Evolutionary conservation across 1,139 yeast species (phyloP).

Genomic region (Blastobotrys capitulatus): DNA sequence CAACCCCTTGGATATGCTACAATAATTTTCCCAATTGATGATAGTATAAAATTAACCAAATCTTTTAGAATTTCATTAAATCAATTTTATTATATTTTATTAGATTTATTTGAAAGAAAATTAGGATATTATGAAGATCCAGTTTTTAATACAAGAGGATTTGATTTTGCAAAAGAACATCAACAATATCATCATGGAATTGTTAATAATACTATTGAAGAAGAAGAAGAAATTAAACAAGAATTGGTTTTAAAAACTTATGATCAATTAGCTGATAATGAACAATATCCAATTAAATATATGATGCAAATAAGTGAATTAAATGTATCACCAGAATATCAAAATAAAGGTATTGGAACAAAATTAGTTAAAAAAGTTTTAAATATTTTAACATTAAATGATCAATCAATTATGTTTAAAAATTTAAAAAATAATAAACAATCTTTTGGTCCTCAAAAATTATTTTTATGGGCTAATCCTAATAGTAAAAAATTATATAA

Average conservation of each 20-base stretch:
- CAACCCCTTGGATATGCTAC: conserved; percentile 1
- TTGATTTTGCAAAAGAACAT: background rate
- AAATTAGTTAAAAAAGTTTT: background rate
- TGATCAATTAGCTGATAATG: background rate
- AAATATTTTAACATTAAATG: background rate
- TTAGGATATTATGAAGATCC: conserved; percentile 5
- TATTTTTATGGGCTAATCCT: conserved; percentile 3
- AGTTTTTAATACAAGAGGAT: conserved; percentile 3
- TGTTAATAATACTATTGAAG: background rate
- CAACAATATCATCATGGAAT: conserved; percentile 2
- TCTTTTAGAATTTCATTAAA: background rate
- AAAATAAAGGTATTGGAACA: conserved; percentile 3
- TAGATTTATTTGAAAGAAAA: conserved; percentile 2
- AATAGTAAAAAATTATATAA: background rate
- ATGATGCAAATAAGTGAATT: conserved; percentile 3
- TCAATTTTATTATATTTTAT: background rate
- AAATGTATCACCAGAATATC: background rate
- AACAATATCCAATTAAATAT: background rate
- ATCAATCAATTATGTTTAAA: background rate
- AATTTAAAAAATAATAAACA: background rate
- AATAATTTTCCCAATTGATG: background rate
- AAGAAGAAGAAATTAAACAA: background rate
- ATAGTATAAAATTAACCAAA: background rate
- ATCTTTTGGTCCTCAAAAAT: conserved; percentile 1
- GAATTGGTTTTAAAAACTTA: background rate